Evolutionary conservation across 2,329 filamentous ascomycete genomes (phyloP), one percentile per base, ranked within the genome.

Genomic region (Fusarium compactum): DNA sequence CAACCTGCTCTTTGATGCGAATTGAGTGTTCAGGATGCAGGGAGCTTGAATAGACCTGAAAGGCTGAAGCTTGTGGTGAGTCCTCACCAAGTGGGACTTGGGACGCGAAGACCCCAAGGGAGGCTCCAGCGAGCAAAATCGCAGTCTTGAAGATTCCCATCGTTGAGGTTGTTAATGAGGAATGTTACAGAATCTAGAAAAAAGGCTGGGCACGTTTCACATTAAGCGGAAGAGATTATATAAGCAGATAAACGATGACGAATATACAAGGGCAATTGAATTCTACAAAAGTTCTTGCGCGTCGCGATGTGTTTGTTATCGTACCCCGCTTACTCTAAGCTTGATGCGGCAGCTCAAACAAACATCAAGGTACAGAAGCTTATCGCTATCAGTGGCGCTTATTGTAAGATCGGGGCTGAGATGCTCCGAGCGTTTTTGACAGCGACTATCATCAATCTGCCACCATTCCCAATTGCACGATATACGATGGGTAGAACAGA

Each of bases 1-100:
- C 58, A 2, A 56, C 40, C 34, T 73, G 71, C 15, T 73, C 67
- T 3, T 54, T 65, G 22, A 73, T 71, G 14, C 71, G 71, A 14
- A 73, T 62, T 2, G 70, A 61, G 16, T 73, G 61, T 5, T 61
- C 54, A 2, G 67, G 71, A 3, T 53, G 61, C 1, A 66, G 12
- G 2, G 62, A 61, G 11, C 63, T 66, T 20, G 65, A 62, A 6
- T 66, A 56, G 4, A 66, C 18, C 3, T 66, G 63, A 3, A 66
- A 66, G 2, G 55, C 25, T 1, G 63, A 55, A 1, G 38, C 63
- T 48, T 40, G 62, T 1, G 54, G 34, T 29, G 47, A 65, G 5
- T 41, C 29, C 2, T 41, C 30, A 6, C 29, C 29, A 5, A 66
- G 62, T 0, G 55, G 55, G 0, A 66, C 29, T 8, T 66, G 63